phyloP scores from a whole-genome alignment of 768 basidiomycete genomes.

The Clitopilus passeckerianus region DNA sequence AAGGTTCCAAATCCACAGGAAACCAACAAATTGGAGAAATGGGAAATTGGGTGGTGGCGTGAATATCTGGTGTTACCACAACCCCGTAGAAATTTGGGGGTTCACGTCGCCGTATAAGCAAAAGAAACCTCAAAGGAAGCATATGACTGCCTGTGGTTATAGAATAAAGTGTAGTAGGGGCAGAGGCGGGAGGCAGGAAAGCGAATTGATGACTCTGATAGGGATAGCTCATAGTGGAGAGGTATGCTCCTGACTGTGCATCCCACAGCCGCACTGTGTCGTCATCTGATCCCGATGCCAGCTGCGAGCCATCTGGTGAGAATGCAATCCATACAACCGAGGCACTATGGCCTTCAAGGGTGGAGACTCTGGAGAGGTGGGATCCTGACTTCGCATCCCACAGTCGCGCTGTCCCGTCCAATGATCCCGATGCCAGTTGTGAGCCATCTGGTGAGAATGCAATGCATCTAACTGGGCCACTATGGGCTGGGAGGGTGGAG shows the following conservation, averaged over 20 bases:
- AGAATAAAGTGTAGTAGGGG: not conserved
- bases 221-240: not conserved
- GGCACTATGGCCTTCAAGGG: not conserved
- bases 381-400: not conserved
- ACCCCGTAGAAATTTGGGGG: not conserved
- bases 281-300: too few species aligned
- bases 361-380: not conserved
- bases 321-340: too few species aligned
- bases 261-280: too few species aligned
- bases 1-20: not conserved
- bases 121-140: not conserved
- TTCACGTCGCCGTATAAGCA: not conserved
- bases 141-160: too few species aligned
- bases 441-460: too few species aligned
- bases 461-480: too few species aligned
- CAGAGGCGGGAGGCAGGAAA: not conserved
- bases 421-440: too few species aligned
- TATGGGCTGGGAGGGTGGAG: too few species aligned
- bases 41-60: not conserved
- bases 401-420: too few species aligned
- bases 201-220: not conserved
- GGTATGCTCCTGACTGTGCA: too few species aligned
- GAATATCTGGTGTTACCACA: not conserved
- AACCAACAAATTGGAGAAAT: not conserved
- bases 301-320: too few species aligned